These are phyloP conservation scores for Lecanoromycetidae sp. DNA, from an alignment of 2,329 filamentous ascomycete genomes.

Conservation along the genomic window DNA sequence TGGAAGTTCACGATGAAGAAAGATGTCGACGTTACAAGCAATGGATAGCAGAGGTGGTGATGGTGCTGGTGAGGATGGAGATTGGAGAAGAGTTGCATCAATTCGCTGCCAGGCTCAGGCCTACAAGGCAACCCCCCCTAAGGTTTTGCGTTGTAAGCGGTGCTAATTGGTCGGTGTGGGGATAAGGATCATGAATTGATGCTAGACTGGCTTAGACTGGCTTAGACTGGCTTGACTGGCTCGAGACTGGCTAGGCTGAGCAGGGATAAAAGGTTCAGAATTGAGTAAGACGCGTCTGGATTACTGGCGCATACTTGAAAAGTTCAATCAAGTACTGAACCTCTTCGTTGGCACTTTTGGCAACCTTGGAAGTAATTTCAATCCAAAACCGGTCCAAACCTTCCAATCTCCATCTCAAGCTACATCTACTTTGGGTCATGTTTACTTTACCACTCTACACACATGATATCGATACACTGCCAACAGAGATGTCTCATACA, in stretches of 20 bases:
- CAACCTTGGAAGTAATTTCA: too few relatives aligned
- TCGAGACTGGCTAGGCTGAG: background rate
- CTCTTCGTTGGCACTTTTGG: background rate
- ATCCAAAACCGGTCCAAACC: too few relatives aligned
- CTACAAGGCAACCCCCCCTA: background rate
- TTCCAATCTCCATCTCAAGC: background rate
- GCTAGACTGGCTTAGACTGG: too few relatives aligned
- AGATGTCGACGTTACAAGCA: background rate
- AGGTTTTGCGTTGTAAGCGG: too few relatives aligned
- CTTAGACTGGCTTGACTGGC: too few relatives aligned
- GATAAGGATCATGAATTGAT: too few relatives aligned
- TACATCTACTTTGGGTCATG: background rate
- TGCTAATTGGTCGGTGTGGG: too few relatives aligned
- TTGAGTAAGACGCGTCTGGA: constrained; percentile 8
- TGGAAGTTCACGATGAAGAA: background rate
- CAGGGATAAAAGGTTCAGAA: constrained; percentile 8
- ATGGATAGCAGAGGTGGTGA: background rate
- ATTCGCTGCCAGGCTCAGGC: background rate
- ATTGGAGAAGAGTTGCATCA: background rate
- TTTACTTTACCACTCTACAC: background rate
- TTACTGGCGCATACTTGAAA: constrained; percentile 8
- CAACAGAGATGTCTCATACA: background rate
- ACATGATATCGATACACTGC: background rate
- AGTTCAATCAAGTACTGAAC: too few relatives aligned
- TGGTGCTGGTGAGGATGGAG: background rate